Evolutionary conservation across 1,284 basidiomycete genomes (phyloP).

Genomic region (Porodaedalea pini): DNA sequence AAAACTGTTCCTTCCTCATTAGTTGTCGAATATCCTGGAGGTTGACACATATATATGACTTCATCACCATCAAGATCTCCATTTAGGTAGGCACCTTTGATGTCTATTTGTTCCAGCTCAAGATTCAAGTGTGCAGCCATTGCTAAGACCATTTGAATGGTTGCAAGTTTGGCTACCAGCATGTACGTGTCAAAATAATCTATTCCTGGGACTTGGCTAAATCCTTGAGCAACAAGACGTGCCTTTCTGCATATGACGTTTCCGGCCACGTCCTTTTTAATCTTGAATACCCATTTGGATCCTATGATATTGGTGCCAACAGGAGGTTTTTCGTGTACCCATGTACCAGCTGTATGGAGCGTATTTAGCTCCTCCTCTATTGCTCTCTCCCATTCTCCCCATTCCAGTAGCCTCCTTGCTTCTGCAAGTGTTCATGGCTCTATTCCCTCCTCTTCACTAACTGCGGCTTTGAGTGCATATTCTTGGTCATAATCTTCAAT

Average conservation of each 20-base stretch:
- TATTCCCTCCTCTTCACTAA: slow-evolving; percentile 1
- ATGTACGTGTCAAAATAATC: slow-evolving; percentile 43
- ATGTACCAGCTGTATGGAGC: slow-evolving; percentile 27
- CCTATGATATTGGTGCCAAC: slow-evolving; percentile 27
- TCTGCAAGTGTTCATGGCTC: slow-evolving; percentile 23
- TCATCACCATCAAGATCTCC: slow-evolving; percentile 26
- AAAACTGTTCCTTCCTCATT: slow-evolving; percentile 26
- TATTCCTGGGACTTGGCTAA: slow-evolving; percentile 37
- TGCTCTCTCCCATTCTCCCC: slow-evolving; percentile 29
- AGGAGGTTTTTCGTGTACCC: slow-evolving; percentile 26
- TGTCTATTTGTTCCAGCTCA: slow-evolving; percentile 30
- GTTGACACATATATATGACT: slow-evolving; percentile 32
- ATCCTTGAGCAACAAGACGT: slow-evolving; percentile 40
- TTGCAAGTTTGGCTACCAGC: slow-evolving; percentile 35
- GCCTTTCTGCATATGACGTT: slow-evolving; percentile 35
- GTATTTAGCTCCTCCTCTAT: slow-evolving; percentile 30
- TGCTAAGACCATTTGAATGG: slow-evolving; percentile 32
- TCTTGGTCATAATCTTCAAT: not conserved
- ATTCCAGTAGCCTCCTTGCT: slow-evolving; percentile 26
- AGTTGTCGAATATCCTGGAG: slow-evolving; percentile 20
- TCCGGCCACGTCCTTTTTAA: slow-evolving; percentile 35
- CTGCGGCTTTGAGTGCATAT: not conserved
- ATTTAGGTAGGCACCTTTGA: slow-evolving; percentile 33
- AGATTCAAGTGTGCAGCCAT: slow-evolving; percentile 27
- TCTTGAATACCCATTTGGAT: slow-evolving; percentile 34